Percentiles rank a stretch among this genome's conserved stretches.
Evolutionary conservation across 2,329 filamentous ascomycete genomes (phyloP).

Genomic region (Penicillium sp.): DNA sequence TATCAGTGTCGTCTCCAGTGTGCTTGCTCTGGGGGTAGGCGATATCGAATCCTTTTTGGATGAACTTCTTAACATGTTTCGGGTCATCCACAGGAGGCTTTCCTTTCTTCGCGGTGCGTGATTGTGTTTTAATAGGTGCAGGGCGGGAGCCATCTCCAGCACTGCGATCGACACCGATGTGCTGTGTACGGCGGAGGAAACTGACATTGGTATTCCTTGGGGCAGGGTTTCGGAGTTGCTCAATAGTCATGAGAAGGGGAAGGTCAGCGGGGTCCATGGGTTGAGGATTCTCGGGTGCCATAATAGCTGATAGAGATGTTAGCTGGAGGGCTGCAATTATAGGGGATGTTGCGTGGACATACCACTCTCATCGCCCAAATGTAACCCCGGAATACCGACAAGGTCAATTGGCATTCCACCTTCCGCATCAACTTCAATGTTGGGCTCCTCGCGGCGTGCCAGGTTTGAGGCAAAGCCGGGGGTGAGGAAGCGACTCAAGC

Average conservation of each 20-base stretch:
- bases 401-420: constrained; percentile 96
- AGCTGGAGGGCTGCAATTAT: constrained; percentile 1
- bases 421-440: constrained; percentile 96
- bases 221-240: constrained; percentile 80
- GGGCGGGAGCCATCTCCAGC: constrained; percentile 34
- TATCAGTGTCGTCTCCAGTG: constrained; percentile 54
- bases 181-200: constrained; percentile 93
- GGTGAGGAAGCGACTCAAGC: constrained; percentile 84
- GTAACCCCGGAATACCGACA: constrained; percentile 90
- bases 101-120: constrained; percentile 28
- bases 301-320: constrained; percentile 62
- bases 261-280: constrained; percentile 79
- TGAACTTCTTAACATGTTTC: constrained; percentile 58
- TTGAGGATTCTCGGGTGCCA: constrained; percentile 69
- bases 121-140: constrained; percentile 25
- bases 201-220: constrained; percentile 75
- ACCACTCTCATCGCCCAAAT: constrained; percentile 94
- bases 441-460: constrained; percentile 85
- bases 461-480: constrained; percentile 86
- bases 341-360: constrained; percentile 29
- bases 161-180: constrained; percentile 59
- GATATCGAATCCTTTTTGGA: constrained; percentile 63
- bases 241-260: constrained; percentile 75
- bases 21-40: constrained; percentile 62
- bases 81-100: constrained; percentile 55